phyloP scores from a whole-genome alignment of 306 rosid species.

The Pterocarpus macrocarpus region DNA sequence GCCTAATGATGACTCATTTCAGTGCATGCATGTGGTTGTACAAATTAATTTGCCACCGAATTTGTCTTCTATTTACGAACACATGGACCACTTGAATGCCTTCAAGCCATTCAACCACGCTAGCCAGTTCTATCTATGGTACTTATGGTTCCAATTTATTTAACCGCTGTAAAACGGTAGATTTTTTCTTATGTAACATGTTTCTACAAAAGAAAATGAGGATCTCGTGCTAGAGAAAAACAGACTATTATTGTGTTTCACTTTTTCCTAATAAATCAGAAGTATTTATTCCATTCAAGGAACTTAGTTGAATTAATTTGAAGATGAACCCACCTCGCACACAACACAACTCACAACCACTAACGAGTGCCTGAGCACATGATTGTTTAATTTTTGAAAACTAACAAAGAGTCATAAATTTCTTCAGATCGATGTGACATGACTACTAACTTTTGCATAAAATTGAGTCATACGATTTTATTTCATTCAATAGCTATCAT shows the following conservation, averaged over 20 bases:
- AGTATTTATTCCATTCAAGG: not conserved
- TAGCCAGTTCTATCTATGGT: not conserved
- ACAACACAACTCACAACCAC: not conserved
- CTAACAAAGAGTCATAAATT: no score
- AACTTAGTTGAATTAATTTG: not conserved
- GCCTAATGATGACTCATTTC: not conserved
- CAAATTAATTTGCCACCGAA: not conserved
- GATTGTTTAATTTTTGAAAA: not conserved
- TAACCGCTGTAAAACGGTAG: constrained; percentile 4
- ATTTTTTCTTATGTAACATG: not conserved
- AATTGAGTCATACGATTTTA: no score
- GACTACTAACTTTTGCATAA: no score
- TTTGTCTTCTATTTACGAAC: not conserved
- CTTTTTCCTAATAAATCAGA: constrained; percentile 10
- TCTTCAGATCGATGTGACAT: no score
- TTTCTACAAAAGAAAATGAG: not conserved
- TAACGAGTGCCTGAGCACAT: not conserved
- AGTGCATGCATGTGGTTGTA: not conserved
- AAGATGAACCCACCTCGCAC: not conserved
- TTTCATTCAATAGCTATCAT: no score
- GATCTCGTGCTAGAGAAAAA: not conserved
- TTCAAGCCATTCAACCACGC: not conserved
- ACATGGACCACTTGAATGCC: constrained; percentile 19
- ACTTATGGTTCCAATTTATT: not conserved
- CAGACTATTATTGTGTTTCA: not conserved